Evolutionary conservation across 2,329 filamentous ascomycete species (phyloP), one percentile per base, ranked within the genome.

Genomic region (Penicillium sp.): DNA sequence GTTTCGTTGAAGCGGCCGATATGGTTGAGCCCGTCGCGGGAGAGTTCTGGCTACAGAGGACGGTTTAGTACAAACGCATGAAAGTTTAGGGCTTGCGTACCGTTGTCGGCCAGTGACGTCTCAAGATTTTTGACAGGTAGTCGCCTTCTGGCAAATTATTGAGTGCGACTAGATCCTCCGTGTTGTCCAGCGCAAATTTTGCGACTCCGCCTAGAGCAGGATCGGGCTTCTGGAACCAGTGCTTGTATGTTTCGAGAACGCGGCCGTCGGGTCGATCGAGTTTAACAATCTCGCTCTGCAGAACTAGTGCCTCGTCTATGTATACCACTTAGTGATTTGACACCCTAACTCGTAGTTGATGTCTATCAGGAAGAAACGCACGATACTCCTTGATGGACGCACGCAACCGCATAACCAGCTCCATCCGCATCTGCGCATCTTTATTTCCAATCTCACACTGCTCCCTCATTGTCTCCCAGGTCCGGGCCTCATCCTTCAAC

Each of bases 1-100:
- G 19, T n/a, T 17, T 55, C 52, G 9, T 55, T 46, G 52, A 55
- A 55, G 19, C 52, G 52, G 5, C 52, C 52, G 35, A 55, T 55
- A 17, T 11, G 52, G 19, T 45, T 13, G 23, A 46, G 35, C 7
- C 38, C 38, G 15, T 55, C 52, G 5, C 52, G 35, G 21, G 52
- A 55, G 6, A 55, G 11, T n/a, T 55, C 52, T 45, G 44, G 19
- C 38, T 46, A 9, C 44, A 21, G 11, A 26, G 38, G 38, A 45
- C n/a, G 49, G 2, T 41, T 41, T 9, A 41, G 38, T 41, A 41
- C 38, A 45, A n/a, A 45, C 3, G 44, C 8, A 45, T n/a, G 3
- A 2, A 41, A 15, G 8, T 41, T 29, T 26, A 49, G 21, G 29
- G n/a, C 11, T 26, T 2, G 35, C 23, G 13, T 19, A 46, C 52